phyloP scores from a whole-genome alignment of 129 eudicot species.

The Tagetes erecta region DNA sequence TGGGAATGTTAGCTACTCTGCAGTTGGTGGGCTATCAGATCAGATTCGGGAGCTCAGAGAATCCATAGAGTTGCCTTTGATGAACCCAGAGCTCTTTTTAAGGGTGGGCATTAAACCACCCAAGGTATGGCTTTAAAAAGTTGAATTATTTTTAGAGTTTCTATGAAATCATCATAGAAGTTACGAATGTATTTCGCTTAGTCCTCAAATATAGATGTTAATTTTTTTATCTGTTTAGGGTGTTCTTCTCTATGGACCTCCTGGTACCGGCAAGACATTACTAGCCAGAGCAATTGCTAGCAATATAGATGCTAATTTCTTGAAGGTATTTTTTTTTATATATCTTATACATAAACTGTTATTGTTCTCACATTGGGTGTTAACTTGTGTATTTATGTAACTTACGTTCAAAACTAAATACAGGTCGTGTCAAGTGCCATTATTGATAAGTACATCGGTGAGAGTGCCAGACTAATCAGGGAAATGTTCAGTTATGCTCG shows the following conservation, averaged over 20 bases:
- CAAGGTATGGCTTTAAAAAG: slow-evolving; percentile 51
- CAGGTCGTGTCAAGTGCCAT: slow-evolving; percentile 99
- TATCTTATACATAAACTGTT: neutral
- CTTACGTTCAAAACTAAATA: slow-evolving; percentile 6
- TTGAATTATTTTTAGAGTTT: neutral
- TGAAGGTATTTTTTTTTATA: slow-evolving; percentile 51
- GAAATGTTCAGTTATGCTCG: slow-evolving; percentile 99
- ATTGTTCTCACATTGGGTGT: slow-evolving; percentile 2
- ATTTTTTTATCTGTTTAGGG: slow-evolving; percentile 48
- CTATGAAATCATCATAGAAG: neutral
- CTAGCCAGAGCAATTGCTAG: slow-evolving; percentile 97
- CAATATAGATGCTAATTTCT: slow-evolving; percentile 94
- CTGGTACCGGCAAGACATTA: slow-evolving; percentile 96
- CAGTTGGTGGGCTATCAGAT: slow-evolving; percentile 96
- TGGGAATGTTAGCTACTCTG: slow-evolving; percentile 94
- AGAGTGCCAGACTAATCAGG: slow-evolving; percentile 96
- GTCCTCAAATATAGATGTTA: neutral
- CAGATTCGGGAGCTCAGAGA: slow-evolving; percentile 95
- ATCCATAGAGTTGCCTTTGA: slow-evolving; percentile 94
- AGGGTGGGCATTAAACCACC: slow-evolving; percentile 98
- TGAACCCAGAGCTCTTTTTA: slow-evolving; percentile 96
- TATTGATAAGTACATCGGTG: slow-evolving; percentile 95
- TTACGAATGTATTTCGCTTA: neutral
- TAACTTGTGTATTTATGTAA: neutral
- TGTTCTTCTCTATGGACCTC: slow-evolving; percentile 98